Evolutionary conservation across 116 monocot genomes (phyloP).

Genomic region (Trichopus zeylanicus): DNA sequence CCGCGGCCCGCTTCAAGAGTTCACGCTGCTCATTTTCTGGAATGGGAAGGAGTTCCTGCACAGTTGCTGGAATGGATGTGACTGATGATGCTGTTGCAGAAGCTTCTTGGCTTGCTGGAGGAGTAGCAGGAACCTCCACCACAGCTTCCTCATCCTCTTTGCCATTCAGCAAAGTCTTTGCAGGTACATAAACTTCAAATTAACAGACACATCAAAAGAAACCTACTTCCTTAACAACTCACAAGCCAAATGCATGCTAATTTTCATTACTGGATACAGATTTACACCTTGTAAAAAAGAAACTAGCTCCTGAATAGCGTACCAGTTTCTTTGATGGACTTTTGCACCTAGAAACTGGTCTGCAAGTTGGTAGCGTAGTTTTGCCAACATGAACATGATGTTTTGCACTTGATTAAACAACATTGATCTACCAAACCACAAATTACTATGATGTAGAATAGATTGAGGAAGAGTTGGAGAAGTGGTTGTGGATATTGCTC

Average conservation of each 20-base stretch:
- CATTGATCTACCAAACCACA: too few species aligned
- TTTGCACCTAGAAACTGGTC: too few species aligned
- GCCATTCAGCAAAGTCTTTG: constrained; percentile 43
- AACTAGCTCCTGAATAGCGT: too few species aligned
- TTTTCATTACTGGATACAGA: background rate
- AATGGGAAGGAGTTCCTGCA: constrained; percentile 41
- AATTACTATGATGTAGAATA: too few species aligned
- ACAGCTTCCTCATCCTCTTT: constrained; percentile 34
- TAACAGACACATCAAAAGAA: background rate
- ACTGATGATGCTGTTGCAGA: constrained; percentile 19
- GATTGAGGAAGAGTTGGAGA: too few species aligned
- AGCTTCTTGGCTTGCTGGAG: constrained; percentile 10
- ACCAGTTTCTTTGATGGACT: too few species aligned
- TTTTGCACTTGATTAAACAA: background rate
- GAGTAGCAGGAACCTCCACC: constrained; percentile 21
- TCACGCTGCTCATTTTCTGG: constrained; percentile 57
- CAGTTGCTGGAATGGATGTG: constrained; percentile 12
- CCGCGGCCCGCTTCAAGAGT: constrained; percentile 77
- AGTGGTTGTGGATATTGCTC: too few species aligned
- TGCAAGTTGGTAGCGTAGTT: background rate
- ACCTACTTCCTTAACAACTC: background rate
- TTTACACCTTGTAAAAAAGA: background rate
- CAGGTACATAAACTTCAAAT: constrained; percentile 61
- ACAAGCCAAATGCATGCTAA: background rate
- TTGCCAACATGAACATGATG: background rate